A percentile compares a stretch with the other conserved stretches of the same genome.
These are phyloP conservation scores for Paecilomyces dactylethromorphus DNA, from an alignment of 2,329 filamentous ascomycete genomes.

Conservation along the genomic window DNA sequence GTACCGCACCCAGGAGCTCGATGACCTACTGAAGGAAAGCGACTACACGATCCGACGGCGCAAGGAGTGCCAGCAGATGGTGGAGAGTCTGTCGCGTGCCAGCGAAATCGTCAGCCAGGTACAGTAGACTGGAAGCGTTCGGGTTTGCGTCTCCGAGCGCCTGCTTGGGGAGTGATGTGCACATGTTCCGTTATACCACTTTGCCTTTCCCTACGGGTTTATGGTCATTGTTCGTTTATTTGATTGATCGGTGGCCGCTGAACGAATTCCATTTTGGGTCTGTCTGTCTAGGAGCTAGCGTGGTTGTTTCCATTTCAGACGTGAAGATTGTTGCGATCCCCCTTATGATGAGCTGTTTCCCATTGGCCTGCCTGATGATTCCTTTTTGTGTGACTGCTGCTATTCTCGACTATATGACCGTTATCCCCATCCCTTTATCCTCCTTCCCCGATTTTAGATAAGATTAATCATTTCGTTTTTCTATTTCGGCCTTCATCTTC, in stretches of 20 bases:
- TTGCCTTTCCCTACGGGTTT: neutral
- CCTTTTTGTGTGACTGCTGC: neutral
- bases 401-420: neutral
- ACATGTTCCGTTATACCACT: neutral
- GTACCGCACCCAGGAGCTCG: constrained; percentile 85
- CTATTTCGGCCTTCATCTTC: neutral
- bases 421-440: neutral
- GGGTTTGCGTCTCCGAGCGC: neutral
- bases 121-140: constrained; percentile 35
- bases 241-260: neutral
- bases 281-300: neutral
- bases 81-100: constrained; percentile 81
- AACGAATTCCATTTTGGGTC: neutral
- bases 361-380: neutral
- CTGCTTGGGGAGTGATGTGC: neutral
- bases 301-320: neutral
- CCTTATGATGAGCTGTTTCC: neutral
- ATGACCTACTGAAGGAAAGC: constrained; percentile 93
- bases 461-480: neutral
- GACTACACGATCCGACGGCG: constrained; percentile 91
- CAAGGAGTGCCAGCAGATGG: constrained; percentile 99
- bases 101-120: constrained; percentile 91
- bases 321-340: neutral
- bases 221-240: neutral
- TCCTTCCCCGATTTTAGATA: neutral